Evolutionary conservation across 495 filamentous ascomycete genomes (phyloP), one percentile per base, ranked within the genome.

Genomic region (Aspergillus steynii): DNA sequence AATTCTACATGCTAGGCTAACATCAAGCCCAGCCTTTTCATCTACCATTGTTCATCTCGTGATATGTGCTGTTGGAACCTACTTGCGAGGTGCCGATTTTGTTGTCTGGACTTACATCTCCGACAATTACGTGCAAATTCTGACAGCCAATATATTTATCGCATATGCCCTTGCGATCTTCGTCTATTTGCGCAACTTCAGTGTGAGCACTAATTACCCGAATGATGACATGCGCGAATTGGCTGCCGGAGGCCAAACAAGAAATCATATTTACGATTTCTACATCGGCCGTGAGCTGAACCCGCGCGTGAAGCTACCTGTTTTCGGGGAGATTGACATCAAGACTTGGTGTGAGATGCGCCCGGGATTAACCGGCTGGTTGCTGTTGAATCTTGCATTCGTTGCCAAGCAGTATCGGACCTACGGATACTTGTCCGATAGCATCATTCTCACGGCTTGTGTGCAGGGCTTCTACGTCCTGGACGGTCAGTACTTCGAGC

Each of bases 251-350:
- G 91, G 89, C 47, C 78, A 85, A 56, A 83, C 85, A 20, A 91
- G 92, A 50, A 96, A 93, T 71, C 71, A 89, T 50, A 71, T 96
- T 46, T 95, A 96, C 75, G 91, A 96, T 74, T 96, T 88, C 81
- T 96, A 88, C 75, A 96, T 96, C 62, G 92, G 92, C 14, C 90
- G 92, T 29, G 92, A 96, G 68, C 86, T 96, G 58, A 96, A 96
- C 73, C 92, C 93, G 3, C 91, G 91, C 50, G 72, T 96, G 45
- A 85, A 80, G 2, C 63, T 93, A 8, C 91, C 91, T 7, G 54
- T 91, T 15, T 73, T 92, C 56, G 60, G 64, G 2, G 84, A 86
- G 61, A 79, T 96, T 52, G 93, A 96, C 69, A 86, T 96, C 70
- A 96, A 96, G 73, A 79, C 84, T 45, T 95, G 84, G 68, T 88